A percentile compares a stretch with the other conserved stretches of the same genome.
phyloP scores from a whole-genome alignment of 306 rosid species.

The Medicago ruthenica region DNA sequence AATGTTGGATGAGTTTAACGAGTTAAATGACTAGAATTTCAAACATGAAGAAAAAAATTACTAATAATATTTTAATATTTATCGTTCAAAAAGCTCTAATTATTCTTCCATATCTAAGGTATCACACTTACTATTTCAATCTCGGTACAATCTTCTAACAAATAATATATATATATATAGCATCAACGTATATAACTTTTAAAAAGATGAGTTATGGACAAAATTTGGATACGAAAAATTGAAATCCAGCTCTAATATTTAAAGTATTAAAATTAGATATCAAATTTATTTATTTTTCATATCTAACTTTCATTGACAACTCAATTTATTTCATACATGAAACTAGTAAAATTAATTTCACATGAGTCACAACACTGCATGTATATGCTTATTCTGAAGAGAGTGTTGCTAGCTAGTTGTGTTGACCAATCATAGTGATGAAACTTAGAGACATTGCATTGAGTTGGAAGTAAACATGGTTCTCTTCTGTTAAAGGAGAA shows the following conservation, averaged over 20 bases:
- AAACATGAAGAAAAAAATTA: no score
- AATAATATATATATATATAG: background rate
- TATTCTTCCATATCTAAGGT: background rate
- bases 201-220: background rate
- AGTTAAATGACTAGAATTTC: background rate
- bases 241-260: background rate
- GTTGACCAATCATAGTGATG: slow-evolving; percentile 37
- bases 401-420: background rate
- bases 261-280: background rate
- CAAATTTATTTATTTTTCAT: background rate
- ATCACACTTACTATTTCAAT: slow-evolving; percentile 11
- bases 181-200: background rate
- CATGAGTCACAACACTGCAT: background rate
- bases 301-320: background rate
- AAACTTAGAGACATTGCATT: slow-evolving; percentile 62
- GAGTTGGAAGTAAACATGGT: slow-evolving; percentile 48
- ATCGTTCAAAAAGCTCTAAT: background rate
- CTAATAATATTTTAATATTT: no score
- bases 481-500: slow-evolving; percentile 61
- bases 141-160: slow-evolving; percentile 16
- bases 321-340: background rate
- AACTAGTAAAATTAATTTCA: slow-evolving; percentile 1
- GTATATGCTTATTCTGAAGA: background rate
- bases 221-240: background rate
- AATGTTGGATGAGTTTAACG: no score